Evolutionary conservation across 2,329 filamentous ascomycete species (phyloP), one percentile per base, ranked within the genome.

Genomic region (Pyrenochaeta sp.): DNA sequence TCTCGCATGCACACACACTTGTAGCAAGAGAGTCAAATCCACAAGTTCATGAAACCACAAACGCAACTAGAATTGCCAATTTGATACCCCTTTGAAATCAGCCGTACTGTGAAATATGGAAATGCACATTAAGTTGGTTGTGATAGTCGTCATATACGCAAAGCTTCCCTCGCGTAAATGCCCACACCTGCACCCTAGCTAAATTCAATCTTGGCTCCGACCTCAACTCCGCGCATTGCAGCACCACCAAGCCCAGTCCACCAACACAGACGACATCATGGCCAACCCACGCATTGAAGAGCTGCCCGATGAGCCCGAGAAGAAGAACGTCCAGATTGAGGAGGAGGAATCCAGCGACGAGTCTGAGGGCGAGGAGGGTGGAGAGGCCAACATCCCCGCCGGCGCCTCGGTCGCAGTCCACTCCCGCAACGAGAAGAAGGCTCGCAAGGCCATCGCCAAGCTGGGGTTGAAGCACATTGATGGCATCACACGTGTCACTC

Each of bases 391-490:
- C 78, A 87, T 89, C 71, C 92, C 94, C 77, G 89, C 90, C 68
- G 95, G 94, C 76, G 91, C 92, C 75, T 87, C 90, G 64, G 90
- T 94, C 75, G 87, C 95, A 73, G 89, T 99, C 76, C 94, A 98
- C 87, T 97, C 92, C 77, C 92, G 95, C 81, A 98, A 98, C 84
- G 95, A 99, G 90, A 99, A 99, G 91, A 99, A 99, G 89, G 96
- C 95, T 73, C 90, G 95, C 83, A 99, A 99, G 88, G 92, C 93
- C 75, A 96, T 99, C 78, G 91, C 92, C 81, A 99, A 99, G 89
- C 88, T 98, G 77, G 93, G 96, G 78, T 85, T 99, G 78, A 95
- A 92, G 86, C 92, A 94, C 76, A 90, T 99, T 69, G 90, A 91
- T 75, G 96, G 95, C 78, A 99, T 99, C 82, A 99, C 95, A 75